Base-by-base conservation (phyloP, 2,329 filamentous ascomycete genomes). In the Paraphaeosphaeria sporulosa region DNA sequence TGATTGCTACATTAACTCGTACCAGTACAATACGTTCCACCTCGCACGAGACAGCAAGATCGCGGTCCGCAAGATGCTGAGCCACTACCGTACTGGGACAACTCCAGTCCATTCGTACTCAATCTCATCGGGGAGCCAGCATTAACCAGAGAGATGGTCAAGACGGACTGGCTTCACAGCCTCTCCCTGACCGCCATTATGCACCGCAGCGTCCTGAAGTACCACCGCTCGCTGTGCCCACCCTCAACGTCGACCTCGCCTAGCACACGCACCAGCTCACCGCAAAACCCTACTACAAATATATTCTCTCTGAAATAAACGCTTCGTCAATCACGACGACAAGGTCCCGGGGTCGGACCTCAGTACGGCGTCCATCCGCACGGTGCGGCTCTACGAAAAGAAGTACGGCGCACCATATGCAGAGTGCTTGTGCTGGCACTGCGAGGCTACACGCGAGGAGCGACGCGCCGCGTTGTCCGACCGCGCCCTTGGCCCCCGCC, bases 341-440 rank as follows among this genome's bases (percentile, higher is more conserved):
- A 94, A 94, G 77, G 87, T 96, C 23, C 87, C 89, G 51, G 89
- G 93, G 69, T 80, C 79, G 15, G 84, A 82, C 51, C 83, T 96
- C 7, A 86, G 86, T 47, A 80, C 82, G 1, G 82, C 84, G 5
- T 95, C 95, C 70, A 87, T 89, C 71, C 91, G 87, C 85, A 96
- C 92, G 0, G 87, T 84, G 70, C 89, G 88, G 66, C 79, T 76
- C 0, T 96, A 94, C 73, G 86, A 91, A 66, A 85, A 86, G 30
- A 76, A 80, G 15, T 93, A 86, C 65, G 78, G 81, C 17, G 85
- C 89, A 53, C 84, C 91, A 4, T 96, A 94, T 73, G 89, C 86
- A 1, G 89, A 91, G 74, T 94, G 91, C 69, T 91, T 87, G 0
- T 94, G 91, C 76, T 94, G 91, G 90, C 93, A 94, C 75, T 96